Base-by-base conservation (phyloP, 352 stramenopile genomes). In the Phytophthora chlamydospora region DNA sequence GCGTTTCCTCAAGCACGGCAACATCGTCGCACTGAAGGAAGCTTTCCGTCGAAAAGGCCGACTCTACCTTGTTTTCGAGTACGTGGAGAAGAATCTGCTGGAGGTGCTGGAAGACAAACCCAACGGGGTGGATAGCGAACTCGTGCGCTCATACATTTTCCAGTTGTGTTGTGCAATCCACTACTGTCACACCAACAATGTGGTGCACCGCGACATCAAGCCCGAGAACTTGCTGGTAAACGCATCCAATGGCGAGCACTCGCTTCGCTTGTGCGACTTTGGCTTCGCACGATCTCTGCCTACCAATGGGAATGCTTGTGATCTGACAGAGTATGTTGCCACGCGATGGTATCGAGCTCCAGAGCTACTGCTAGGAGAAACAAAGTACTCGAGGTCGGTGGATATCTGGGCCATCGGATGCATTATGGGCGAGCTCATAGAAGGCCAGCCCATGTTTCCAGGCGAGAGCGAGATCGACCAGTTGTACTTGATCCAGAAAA, bases 161-260 rank as follows among this genome's bases (percentile, higher is more conserved):
- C 98, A 99, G 75, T 83, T 99, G 17, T 98, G 90, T 39, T 91
- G 97, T 33, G 96, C 97, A 19, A 87, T 99, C 31, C 96, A 95
- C 39, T 98, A 99, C 71, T 99, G 99, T 61, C 98, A 99, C 68
- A 66, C 69, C 1, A 89, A 98, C 46, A 97, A 93, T 21, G 98
- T 99, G 52, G 98, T 98, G 71, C 97, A 99, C 72, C 89, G 96
- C 12, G 98, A 99, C 80, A 99, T 99, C 75, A 99, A 99, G 70
- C 98, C 98, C 19, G 97, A 99, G 68, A 99, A 99, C 73, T 69
- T 99, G 42, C 78, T 99, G 12, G 89, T 99, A 38, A 97, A 99
- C 73, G 89, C 95, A 3, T 85, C 87, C 31, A 97, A 89, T 27
- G 89, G 91, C 1, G 91, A 98, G 51, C 96, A 99, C 54, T 88